These are phyloP conservation scores for Zelopaecilomyces penicillatus DNA, from an alignment of 2,329 filamentous ascomycete species.

Conservation along the genomic window DNA sequence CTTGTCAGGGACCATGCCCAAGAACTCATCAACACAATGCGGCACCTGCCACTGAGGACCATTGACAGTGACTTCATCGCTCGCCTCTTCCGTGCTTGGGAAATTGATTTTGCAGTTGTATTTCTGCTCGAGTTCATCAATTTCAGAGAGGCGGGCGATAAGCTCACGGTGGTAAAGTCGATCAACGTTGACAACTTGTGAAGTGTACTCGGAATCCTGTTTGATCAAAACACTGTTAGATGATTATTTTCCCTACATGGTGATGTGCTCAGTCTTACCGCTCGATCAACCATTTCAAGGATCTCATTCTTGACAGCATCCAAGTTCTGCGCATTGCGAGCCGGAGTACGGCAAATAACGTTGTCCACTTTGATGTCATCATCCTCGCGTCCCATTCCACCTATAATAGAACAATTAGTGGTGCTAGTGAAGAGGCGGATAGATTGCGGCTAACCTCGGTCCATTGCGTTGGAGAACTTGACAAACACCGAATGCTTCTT, in stretches of 20 bases:
- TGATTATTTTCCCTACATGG: too few species aligned
- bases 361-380: slow-evolving; percentile 99
- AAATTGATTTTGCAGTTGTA: slow-evolving; percentile 99
- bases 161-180: slow-evolving; percentile 92
- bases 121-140: slow-evolving; percentile 94
- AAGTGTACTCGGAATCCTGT: slow-evolving; percentile 91
- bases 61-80: slow-evolving; percentile 90
- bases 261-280: slow-evolving; percentile 39
- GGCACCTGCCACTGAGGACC: slow-evolving; percentile 98
- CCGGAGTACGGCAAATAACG: slow-evolving; percentile 94
- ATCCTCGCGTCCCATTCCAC: slow-evolving; percentile 80
- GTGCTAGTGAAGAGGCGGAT: slow-evolving; percentile 6
- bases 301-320: slow-evolving; percentile 98
- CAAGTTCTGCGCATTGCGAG: slow-evolving; percentile 91
- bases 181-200: slow-evolving; percentile 87
- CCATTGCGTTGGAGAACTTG: slow-evolving; percentile 99
- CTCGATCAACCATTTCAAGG: slow-evolving; percentile 97
- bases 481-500: slow-evolving; percentile 99
- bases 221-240: background rate
- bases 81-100: slow-evolving; percentile 93
- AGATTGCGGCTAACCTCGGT: slow-evolving; percentile 52
- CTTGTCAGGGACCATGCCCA: slow-evolving; percentile 95
- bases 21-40: slow-evolving; percentile 88
- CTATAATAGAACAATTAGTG: slow-evolving; percentile 18
- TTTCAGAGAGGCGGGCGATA: slow-evolving; percentile 76